Evolutionary conservation across 345 rosid species (phyloP).

Genomic region (Raphanus sativus): DNA sequence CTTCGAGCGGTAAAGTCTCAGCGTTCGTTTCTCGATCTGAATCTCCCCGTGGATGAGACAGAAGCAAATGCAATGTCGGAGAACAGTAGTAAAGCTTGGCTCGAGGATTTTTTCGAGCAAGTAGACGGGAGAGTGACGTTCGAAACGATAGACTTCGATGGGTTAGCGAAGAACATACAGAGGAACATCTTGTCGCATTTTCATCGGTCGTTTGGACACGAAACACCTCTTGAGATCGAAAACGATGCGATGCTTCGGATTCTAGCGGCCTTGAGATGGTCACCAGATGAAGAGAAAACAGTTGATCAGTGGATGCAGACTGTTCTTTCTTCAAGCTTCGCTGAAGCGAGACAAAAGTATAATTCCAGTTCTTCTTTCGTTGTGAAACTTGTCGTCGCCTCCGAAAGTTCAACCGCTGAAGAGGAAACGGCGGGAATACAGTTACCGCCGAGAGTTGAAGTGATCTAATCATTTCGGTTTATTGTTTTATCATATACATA

Average conservation of each 20-base stretch:
- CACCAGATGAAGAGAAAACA: conserved; percentile 41
- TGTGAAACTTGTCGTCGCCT: conserved; percentile 44
- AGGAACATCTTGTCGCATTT: conserved; percentile 39
- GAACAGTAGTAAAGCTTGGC: conserved; percentile 54
- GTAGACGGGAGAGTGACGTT: conserved; percentile 58
- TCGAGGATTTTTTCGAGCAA: conserved; percentile 49
- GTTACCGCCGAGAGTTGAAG: conserved; percentile 47
- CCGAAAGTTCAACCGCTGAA: conserved; percentile 37
- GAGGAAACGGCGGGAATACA: conserved; percentile 42
- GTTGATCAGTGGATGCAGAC: conserved; percentile 56
- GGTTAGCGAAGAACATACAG: conserved; percentile 44
- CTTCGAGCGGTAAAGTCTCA: conserved; percentile 37
- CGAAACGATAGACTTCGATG: conserved; percentile 59
- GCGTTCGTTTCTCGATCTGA: conserved; percentile 58
- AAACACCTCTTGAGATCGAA: conserved; percentile 49
- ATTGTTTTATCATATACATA: not conserved
- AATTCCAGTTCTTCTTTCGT: conserved; percentile 20
- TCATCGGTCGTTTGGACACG: conserved; percentile 45
- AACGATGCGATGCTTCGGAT: conserved; percentile 50
- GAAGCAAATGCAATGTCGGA: conserved; percentile 48
- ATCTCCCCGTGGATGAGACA: conserved; percentile 58
- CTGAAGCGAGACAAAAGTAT: conserved; percentile 42
- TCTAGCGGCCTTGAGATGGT: conserved; percentile 58
- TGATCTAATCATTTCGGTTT: conserved; percentile 1
- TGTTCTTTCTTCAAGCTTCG: conserved; percentile 49